Evolutionary conservation across 192 early-diverging fungal genomes (phyloP), one percentile per base, ranked within the genome.

Genomic region (Coemansia sp.): DNA sequence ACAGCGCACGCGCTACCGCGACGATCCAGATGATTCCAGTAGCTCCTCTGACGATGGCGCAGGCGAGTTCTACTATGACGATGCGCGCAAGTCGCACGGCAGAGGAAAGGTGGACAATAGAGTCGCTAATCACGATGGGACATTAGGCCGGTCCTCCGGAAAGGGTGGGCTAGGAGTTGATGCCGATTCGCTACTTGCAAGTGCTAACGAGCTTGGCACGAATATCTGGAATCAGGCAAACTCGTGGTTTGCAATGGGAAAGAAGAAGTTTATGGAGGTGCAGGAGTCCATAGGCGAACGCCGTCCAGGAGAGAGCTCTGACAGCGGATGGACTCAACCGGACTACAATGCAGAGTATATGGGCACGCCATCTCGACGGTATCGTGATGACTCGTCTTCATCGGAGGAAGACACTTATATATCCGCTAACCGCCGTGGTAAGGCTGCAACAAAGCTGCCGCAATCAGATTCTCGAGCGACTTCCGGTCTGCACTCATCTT

Each of bases 181-280:
- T 23, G 44, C 79, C 0, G 79, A 82, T 49, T 57, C 67, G 55
- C 57, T 83, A 22, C 31, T 83, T 14, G 68, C 82, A 14, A 65
- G 69, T 0, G 82, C 82, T 2, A 83, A 79, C 51, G 82, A 81
- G 58, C 31, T 83, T 18, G 78, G 82, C 1, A 60, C 68, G 4
- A 69, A 26, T 23, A 66, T 83, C 56, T 74, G 74, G 69, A 74
- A 78, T 58, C 78, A 83, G 67, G 82, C 82, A 21, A 77, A 74
- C 44, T 74, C 82, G 58, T 74, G 73, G 74, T 75, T 83, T 63
- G 64, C 73, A 19, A 75, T 74, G 32, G 82, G 82, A 52, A 83
- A 83, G 49, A 71, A 82, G 62, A 82, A 82, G 54, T 60, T 82
- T 27, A 73, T 67, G 51, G 79, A 82, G 30, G 64, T 76, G 23